Base-by-base conservation (phyloP, 805 yeast species). In the Maudiozyma turicensis region DNA sequence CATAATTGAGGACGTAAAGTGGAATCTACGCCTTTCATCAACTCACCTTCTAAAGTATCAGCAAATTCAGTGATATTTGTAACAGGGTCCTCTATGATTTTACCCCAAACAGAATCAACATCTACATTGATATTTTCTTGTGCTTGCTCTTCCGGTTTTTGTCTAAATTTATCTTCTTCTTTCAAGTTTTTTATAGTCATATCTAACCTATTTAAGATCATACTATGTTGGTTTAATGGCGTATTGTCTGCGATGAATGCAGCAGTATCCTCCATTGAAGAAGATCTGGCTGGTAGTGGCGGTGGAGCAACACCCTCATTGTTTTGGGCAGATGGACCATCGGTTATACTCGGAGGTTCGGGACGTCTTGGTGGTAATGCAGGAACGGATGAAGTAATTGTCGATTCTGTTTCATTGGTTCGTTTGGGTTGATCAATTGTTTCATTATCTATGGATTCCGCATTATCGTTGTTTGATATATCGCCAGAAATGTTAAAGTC, bases 201-300 rank as follows among this genome's bases (percentile, higher is more conserved):
- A 6, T 43, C 40, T 10, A 52, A 14, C 42, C 55, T 46, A 33
- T 30, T 43, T 14, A 50, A 13, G 8, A 50, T 44, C 48, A 50
- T 28, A 33, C 48, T 45, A 6, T 34, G 31, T 13, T 46, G 35
- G 30, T 43, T 40, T 5, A 40, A 33, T 5, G 48, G 38, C 28
- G 20, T 26, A 10, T 26, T 14, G 31, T 43, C 28, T 5, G 11
- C 35, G 28, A 35, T 15, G 28, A 14, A 9, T 10, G 40, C 29
- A 3, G 15, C 46, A 34, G 8, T 42, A 13, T 15, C n/a, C 15
- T 26, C 45, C 11, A 13, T 9, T 9, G 42, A 11, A 1, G 15
- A 6, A 10, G 15, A 14, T 33, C 51, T 44, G 6, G 44, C 38
- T 8, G 51, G 51, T 34, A 49, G 20, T 26, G 46, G 46, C 20